Evolutionary conservation across 2,329 filamentous ascomycete species (phyloP), one percentile per base, ranked within the genome.

Genomic region (Thyridium curvatum): DNA sequence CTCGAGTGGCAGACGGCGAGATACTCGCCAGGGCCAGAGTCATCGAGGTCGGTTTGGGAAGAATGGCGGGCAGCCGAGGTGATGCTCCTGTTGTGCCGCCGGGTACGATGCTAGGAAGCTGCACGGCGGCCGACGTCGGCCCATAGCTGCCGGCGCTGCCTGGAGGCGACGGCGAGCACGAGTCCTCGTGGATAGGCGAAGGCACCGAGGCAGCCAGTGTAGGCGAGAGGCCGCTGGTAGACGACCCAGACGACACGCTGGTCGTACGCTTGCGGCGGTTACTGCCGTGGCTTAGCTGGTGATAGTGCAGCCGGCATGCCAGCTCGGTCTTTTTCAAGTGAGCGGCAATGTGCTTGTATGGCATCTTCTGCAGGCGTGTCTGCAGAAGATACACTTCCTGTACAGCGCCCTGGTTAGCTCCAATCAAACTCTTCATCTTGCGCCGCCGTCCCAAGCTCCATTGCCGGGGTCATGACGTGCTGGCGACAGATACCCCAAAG

Each of bases 291-390:
- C 83, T 88, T 46, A 93, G 74, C 56, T 93, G 86, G 55, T 94
- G 86, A 58, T 87, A 91, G 63, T 93, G 87, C 46, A 94, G 75
- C 46, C 87, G 86, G 65, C 86, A 94, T 35, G 86, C 86, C 43
- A 93, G 71, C 66, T 93, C 86, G 1, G 86, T 93, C 71, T 93
- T 94, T 65, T 89, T 87, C 50, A 93, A 68, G 52, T 90, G 83
- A 42, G 82, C 78, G 42, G 86, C 86, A 56, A 93, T 93, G 59
- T 91, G 85, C 71, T 91, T 93, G 65, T 93, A 93, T 1, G 86
- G 86, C 80, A 91, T 88, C 66, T 91, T 91, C 54, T 90, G 84
- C 53, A 86, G 77, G 42, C 86, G 84, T 44, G 84, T 90, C 62
- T 89, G 84, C 44, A 93, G 74, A 39, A 93, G 80, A 60, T 91